These are phyloP conservation scores for Mallotus japonicus DNA, from an alignment of 441 rosid genomes.

Conservation along the genomic window DNA sequence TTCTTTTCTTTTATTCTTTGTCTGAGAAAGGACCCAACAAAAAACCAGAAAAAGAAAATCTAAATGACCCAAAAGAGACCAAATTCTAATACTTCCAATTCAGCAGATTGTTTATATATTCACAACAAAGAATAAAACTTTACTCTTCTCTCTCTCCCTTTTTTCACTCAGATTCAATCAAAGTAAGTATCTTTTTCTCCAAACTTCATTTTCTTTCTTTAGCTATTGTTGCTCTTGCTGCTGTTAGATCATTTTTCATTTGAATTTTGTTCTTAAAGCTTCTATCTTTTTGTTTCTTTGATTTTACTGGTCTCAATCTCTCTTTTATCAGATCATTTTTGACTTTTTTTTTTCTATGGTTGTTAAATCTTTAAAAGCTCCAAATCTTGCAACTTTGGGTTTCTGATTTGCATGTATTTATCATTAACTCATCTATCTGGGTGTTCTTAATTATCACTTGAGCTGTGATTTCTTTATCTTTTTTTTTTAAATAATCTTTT, in stretches of 20 bases:
- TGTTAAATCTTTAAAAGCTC: constrained; percentile 20
- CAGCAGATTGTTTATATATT: constrained; percentile 8
- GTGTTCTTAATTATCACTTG: constrained; percentile 29
- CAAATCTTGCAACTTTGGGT: constrained; percentile 26
- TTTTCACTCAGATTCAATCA: constrained; percentile 40
- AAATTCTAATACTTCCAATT: constrained; percentile 13
- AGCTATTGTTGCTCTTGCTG: constrained; percentile 9
- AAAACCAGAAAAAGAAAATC: not conserved
- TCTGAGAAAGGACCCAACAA: constrained; percentile 15
- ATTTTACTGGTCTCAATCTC: constrained; percentile 3
- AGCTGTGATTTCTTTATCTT: not conserved
- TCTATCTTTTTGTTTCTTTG: constrained; percentile 13
- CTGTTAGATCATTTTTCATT: constrained; percentile 39
- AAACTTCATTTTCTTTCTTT: constrained; percentile 26
- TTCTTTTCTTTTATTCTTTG: not conserved
- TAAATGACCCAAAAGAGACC: constrained; percentile 11
- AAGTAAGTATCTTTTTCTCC: constrained; percentile 30
- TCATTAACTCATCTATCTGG: constrained; percentile 9
- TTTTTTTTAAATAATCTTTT: not conserved
- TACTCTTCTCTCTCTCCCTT: constrained; percentile 22
- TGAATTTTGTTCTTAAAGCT: constrained; percentile 12
- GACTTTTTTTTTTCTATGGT: constrained; percentile 29
- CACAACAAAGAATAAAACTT: constrained; percentile 8
- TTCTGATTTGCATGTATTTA: constrained; percentile 27
- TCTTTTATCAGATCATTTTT: constrained; percentile 37